A percentile compares a stretch with the other conserved stretches of the same genome.
These are phyloP conservation scores for Colletotrichum sublineola DNA, from an alignment of 2,329 filamentous ascomycete species.

Conservation along the genomic window DNA sequence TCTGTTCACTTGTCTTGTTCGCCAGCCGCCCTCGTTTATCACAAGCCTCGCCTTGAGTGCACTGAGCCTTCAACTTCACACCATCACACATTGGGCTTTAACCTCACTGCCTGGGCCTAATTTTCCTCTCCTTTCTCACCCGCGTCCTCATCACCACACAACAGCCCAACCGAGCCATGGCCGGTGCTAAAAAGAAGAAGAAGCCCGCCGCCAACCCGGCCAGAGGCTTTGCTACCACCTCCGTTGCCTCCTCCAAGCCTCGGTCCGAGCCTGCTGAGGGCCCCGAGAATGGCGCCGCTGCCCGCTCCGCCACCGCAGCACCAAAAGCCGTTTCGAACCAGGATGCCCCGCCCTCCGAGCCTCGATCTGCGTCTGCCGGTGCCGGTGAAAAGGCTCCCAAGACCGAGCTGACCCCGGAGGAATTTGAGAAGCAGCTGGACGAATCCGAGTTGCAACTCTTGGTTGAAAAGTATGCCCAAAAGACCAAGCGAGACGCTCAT, in stretches of 20 bases:
- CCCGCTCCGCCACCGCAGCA: conserved; percentile 16
- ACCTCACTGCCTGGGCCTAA: not conserved
- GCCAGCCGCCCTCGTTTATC: not conserved
- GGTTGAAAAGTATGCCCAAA: conserved; percentile 85
- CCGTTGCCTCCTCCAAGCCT: conserved; percentile 82
- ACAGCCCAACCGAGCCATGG: conserved; percentile 64
- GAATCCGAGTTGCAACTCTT: conserved; percentile 90
- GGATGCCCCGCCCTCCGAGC: conserved; percentile 50
- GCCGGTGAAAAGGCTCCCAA: conserved; percentile 46
- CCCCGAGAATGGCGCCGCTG: conserved; percentile 42
- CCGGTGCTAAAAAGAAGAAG: conserved; percentile 85
- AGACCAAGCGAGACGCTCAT: conserved; percentile 82
- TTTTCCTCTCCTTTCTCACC: not conserved
- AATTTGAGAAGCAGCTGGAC: conserved; percentile 90
- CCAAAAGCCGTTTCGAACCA: conserved; percentile 8
- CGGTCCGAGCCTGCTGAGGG: conserved; percentile 69
- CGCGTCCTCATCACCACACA: not conserved
- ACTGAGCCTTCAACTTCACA: not conserved
- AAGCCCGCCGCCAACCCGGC: conserved; percentile 90
- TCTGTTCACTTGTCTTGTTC: not conserved
- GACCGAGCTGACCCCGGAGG: conserved; percentile 80
- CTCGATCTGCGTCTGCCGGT: conserved; percentile 43
- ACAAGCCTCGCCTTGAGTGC: not conserved
- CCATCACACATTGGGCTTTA: conserved; percentile 7
- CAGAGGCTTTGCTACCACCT: conserved; percentile 93